These are phyloP conservation scores for Epichloe sylvatica DNA, from an alignment of 2,329 filamentous ascomycete genomes.

Conservation along the genomic window DNA sequence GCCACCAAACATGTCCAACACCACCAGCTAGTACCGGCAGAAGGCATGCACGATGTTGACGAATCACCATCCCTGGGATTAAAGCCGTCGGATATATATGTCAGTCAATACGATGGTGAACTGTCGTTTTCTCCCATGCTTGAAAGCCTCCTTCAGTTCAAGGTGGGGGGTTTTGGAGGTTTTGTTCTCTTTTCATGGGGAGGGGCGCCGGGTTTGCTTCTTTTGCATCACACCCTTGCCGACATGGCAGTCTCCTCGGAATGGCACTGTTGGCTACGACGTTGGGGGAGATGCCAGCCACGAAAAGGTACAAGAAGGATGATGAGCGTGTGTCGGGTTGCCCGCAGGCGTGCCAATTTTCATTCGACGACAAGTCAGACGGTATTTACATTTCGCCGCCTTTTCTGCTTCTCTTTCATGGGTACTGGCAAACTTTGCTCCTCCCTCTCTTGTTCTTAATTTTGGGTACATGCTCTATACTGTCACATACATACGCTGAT, in stretches of 20 bases:
- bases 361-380: too few relatives aligned
- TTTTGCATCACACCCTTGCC: not conserved
- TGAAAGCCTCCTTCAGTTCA: not conserved
- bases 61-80: too few relatives aligned
- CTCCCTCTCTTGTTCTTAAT: too few relatives aligned
- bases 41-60: too few relatives aligned
- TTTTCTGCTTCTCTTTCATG: too few relatives aligned
- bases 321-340: too few relatives aligned
- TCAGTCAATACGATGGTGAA: not conserved
- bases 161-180: not conserved
- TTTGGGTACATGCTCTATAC: too few relatives aligned
- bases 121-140: not conserved
- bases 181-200: not conserved
- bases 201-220: not conserved
- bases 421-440: too few relatives aligned
- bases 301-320: too few relatives aligned
- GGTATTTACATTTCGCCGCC: too few relatives aligned
- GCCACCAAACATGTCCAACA: slow-evolving; percentile 4
- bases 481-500: not conserved
- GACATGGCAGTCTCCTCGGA: too few relatives aligned
- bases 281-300: not conserved
- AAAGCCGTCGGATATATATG: not conserved
- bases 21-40: not conserved
- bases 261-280: not conserved
- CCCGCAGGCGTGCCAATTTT: too few relatives aligned